Conservation (phyloP, 2,329 filamentous ascomycete genomes). For the Aplosporella prunicola region DNA sequence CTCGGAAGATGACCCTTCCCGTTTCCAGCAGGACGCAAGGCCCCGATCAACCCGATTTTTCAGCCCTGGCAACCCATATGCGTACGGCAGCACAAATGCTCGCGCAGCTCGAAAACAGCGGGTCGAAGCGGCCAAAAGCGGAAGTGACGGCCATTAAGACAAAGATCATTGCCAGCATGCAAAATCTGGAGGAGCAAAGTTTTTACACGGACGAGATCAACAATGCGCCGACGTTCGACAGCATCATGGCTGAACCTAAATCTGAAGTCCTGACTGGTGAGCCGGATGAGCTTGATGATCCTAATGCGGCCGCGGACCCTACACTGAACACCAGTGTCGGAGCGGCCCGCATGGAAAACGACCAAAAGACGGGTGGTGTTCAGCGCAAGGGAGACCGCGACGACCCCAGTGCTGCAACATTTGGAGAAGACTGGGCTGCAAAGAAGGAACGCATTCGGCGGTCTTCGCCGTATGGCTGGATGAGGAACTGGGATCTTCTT, state of each 20-base stretch:
- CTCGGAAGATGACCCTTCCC: conserved; percentile 52
- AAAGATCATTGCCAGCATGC: conserved; percentile 86
- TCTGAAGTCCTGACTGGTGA: conserved; percentile 41
- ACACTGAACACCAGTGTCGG: conserved; percentile 60
- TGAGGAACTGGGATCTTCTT: conserved; percentile 82
- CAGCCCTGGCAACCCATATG: conserved; percentile 78
- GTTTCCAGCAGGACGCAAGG: conserved; percentile 43
- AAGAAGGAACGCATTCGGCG: conserved; percentile 78
- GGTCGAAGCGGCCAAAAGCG: conserved; percentile 66
- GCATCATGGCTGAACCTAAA: conserved; percentile 66
- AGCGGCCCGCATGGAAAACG: conserved; percentile 79
- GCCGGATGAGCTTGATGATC: conserved; percentile 46
- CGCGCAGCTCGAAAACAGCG: conserved; percentile 70
- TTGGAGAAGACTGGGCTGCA: conserved; percentile 76
- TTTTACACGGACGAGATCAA: conserved; percentile 63
- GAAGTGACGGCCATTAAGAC: conserved; percentile 77
- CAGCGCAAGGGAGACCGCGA: conserved; percentile 73
- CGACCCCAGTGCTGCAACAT: conserved; percentile 75
- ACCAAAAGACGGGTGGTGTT: conserved; percentile 76
- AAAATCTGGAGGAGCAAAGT: conserved; percentile 74
- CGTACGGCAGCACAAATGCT: conserved; percentile 80
- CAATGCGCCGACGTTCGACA: conserved; percentile 66
- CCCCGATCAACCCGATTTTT: conserved; percentile 68
- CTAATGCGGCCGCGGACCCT: conserved; percentile 31
- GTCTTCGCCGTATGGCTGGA: conserved; percentile 76